phyloP scores from a whole-genome alignment of 768 basidiomycete genomes.

The Phaffia australis region DNA sequence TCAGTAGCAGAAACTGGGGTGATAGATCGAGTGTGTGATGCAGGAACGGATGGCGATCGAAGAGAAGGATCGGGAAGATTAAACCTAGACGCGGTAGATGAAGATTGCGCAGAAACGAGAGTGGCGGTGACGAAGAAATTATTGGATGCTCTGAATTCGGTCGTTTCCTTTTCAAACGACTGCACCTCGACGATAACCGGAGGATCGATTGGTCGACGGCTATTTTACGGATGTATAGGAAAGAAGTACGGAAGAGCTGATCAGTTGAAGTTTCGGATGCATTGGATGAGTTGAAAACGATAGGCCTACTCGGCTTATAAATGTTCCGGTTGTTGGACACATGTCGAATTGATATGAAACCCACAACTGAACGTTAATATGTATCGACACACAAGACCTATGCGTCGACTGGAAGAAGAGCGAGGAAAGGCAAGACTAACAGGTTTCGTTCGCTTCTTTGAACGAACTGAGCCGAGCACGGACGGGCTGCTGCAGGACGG shows the following conservation, averaged over 20 bases:
- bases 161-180: constrained; percentile 2
- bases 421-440: constrained; percentile 28
- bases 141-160: constrained; percentile 32
- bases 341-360: not conserved
- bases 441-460: constrained; percentile 40
- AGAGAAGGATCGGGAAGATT: not conserved
- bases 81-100: not conserved
- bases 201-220: constrained; percentile 38
- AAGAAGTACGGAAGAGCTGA: not conserved
- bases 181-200: constrained; percentile 36
- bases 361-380: not conserved
- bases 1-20: too few relatives aligned
- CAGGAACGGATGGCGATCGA: too few relatives aligned
- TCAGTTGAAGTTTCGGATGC: too few relatives aligned
- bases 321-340: not conserved
- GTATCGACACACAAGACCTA: not conserved
- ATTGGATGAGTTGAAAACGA: too few relatives aligned
- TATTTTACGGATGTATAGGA: constrained; percentile 6
- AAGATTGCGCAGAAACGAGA: constrained; percentile 31
- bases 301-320: too few relatives aligned
- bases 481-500: constrained; percentile 36
- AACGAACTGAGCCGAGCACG: constrained; percentile 37
- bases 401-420: not conserved
- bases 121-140: constrained; percentile 36
- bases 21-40: too few relatives aligned